phyloP scores from a whole-genome alignment of 768 basidiomycete species.

The Hydnum rufescens region DNA sequence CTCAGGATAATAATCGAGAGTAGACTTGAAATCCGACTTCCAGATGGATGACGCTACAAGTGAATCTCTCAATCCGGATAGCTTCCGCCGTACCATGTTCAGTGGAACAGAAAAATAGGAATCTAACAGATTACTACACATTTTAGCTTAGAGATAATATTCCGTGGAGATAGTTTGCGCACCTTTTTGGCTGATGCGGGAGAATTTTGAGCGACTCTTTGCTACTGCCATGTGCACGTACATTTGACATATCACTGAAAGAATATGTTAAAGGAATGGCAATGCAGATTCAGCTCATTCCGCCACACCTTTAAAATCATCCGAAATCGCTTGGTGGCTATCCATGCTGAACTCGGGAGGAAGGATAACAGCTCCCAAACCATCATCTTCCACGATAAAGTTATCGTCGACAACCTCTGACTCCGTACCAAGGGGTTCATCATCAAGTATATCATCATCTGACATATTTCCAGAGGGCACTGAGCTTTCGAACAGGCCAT shows the following conservation, averaged over 20 bases:
- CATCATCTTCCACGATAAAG: conserved; percentile 49
- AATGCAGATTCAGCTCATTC: not conserved
- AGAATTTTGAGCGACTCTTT: conserved; percentile 31
- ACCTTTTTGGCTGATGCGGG: conserved; percentile 36
- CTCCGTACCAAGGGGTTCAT: too few species aligned
- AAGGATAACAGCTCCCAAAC: conserved; percentile 24
- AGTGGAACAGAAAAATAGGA: conserved; percentile 62
- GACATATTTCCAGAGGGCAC: too few species aligned
- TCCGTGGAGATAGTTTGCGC: conserved; percentile 8
- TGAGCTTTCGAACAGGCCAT: too few species aligned
- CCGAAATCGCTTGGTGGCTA: conserved; percentile 49
- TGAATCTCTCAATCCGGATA: conserved; percentile 50
- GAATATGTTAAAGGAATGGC: not conserved
- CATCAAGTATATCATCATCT: too few species aligned
- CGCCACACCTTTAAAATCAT: conserved; percentile 45
- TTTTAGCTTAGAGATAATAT: conserved; percentile 1
- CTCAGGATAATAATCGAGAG: conserved; percentile 42
- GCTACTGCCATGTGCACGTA: conserved; percentile 58
- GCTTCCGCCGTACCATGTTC: conserved; percentile 42
- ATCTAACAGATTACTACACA: conserved; percentile 20
- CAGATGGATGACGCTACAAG: conserved; percentile 73
- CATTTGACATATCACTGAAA: conserved; percentile 52
- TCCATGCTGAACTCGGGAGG: conserved; percentile 68
- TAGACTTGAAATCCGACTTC: conserved; percentile 44
- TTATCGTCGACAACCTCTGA: conserved; percentile 15